These are phyloP conservation scores for Mallotus nudiflorus DNA, from an alignment of 345 rosid species.

Conservation along the genomic window DNA sequence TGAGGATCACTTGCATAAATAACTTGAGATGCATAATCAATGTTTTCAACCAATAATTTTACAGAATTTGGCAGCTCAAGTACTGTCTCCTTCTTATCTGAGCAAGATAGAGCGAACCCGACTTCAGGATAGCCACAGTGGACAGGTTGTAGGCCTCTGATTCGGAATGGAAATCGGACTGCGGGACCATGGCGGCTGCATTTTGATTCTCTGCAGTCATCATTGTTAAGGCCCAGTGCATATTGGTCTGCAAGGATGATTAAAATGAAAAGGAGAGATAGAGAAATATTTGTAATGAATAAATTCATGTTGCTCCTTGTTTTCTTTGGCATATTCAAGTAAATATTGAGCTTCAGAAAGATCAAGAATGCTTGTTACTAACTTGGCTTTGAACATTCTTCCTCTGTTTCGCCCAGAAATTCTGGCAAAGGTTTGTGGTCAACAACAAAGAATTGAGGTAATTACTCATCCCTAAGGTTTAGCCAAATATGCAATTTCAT, in stretches of 20 bases:
- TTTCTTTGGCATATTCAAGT: no score
- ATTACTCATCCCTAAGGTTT: no score
- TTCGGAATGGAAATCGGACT: conserved; percentile 19
- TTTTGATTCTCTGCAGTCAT: not conserved
- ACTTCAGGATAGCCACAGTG: not conserved
- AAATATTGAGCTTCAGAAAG: no score
- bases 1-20: not conserved
- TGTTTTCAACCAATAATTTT: not conserved
- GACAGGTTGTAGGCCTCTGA: not conserved
- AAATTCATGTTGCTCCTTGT: no score
- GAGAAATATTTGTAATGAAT: no score
- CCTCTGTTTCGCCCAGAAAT: no score
- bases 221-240: not conserved
- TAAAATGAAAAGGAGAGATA: no score
- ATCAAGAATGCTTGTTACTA: no score
- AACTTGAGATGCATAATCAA: conserved; percentile 15
- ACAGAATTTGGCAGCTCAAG: conserved; percentile 24
- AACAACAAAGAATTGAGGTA: no score
- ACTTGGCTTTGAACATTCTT: no score
- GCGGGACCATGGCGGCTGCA: not conserved
- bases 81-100: conserved; percentile 1
- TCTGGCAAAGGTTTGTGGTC: no score
- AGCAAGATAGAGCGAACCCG: conserved; percentile 25
- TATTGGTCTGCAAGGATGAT: not conserved
- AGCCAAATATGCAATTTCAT: no score